Evolutionary conservation across 352 stramenopile genomes (phyloP).

Genomic region (Thraustochytrium sp.): DNA sequence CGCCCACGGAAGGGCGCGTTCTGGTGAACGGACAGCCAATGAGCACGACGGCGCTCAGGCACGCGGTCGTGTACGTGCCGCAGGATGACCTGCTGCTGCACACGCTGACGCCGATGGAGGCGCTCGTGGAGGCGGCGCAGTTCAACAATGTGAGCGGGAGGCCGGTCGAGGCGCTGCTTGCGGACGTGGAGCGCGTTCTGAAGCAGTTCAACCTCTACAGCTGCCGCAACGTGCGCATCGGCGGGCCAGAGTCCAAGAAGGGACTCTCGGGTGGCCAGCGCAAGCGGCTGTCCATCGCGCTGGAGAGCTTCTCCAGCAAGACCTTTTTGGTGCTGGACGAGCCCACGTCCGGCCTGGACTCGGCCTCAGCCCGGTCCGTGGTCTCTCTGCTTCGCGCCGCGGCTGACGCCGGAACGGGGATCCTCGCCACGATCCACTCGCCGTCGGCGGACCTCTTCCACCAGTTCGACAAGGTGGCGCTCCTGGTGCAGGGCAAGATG

Average conservation of each 20-base stretch:
- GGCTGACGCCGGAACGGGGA: neutral
- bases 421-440: slow-evolving; percentile 14
- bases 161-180: neutral
- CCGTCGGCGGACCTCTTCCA: neutral
- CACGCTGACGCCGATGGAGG: neutral
- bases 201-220: neutral
- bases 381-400: neutral
- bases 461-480: neutral
- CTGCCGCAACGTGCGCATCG: slow-evolving; percentile 2
- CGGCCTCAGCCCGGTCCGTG: neutral
- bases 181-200: neutral
- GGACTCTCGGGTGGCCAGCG: slow-evolving; percentile 8
- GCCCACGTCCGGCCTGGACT: slow-evolving; percentile 14
- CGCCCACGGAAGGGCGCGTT: neutral
- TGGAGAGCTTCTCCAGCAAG: neutral
- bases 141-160: neutral
- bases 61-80: neutral
- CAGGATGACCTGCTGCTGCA: slow-evolving; percentile 23
- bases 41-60: neutral
- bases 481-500: neutral
- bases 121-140: neutral
- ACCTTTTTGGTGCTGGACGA: slow-evolving; percentile 12
- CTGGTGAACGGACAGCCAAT: neutral
- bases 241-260: neutral
- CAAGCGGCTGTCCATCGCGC: slow-evolving; percentile 20